Base-by-base conservation (phyloP, 495 filamentous ascomycete species). In the Staphylotrichum longicolle region DNA sequence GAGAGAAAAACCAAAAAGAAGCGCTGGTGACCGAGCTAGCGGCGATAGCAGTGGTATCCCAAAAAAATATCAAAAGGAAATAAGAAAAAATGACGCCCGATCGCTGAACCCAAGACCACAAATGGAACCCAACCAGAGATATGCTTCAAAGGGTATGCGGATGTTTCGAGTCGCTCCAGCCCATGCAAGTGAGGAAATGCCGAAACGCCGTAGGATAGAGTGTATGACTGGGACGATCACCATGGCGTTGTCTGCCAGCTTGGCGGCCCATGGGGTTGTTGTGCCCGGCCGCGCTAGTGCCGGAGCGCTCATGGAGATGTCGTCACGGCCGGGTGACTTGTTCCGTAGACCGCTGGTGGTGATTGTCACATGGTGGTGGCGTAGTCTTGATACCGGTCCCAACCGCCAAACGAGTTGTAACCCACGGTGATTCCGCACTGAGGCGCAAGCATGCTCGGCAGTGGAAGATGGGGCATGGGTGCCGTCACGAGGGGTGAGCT, bases 381-480 rank as follows among this genome's bases (percentile, higher is more conserved):
- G 69, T 83, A 86, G 60, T 86, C 84, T 62, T 84, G 81, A 66
- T 82, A 86, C 59, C 81, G 77, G 67, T 87, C 87, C 91, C 94
- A 96, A 61, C 83, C 88, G 63, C 83, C 88, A 72, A 91, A 91
- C 54, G 83, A 80, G 66, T 85, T 86, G 74, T 88, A 92, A 14
- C 89, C 89, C 62, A 82, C 74, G 74, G 86, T 85, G 58, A 85
- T 84, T 69, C 91, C 88, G 78, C 94, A 98, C 73, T 91, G 90
- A 69, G 83, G 83, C 61, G 89, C 83, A 53, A 98, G 82, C 85
- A 91, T 88, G 77, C 94, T 98, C 20, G 94, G 93, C 39, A 98
- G 81, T 50, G 93, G 91, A 30, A 96, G 85, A 12, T 85, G 76
- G 39, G 91, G 86, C 64, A 96, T 86, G 58, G 87, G 84, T 44